Conservation (phyloP, 1,284 basidiomycete genomes). For the Exobasidium cylindrosporum region DNA sequence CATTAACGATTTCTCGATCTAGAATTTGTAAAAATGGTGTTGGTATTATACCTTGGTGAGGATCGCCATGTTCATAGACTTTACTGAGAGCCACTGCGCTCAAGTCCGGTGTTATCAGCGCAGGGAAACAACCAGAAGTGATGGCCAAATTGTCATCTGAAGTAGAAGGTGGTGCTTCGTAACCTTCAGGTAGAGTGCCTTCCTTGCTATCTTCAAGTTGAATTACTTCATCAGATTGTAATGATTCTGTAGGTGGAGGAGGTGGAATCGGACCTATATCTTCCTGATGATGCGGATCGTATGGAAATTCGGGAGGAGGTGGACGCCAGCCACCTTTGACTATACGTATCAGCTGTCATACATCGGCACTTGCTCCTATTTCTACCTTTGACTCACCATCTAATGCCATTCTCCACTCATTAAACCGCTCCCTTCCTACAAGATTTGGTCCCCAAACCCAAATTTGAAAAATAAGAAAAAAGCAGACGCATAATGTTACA, state of each 20-base stretch:
- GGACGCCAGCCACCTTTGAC: no score
- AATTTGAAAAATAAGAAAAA: neutral
- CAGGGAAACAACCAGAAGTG: neutral
- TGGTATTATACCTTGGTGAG: conserved; percentile 18
- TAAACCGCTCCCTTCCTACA: neutral
- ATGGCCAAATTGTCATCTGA: neutral
- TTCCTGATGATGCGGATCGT: no score
- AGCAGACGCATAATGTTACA: neutral
- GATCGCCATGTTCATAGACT: conserved; percentile 15
- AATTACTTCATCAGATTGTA: no score
- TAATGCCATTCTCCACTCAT: neutral
- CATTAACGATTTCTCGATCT: neutral
- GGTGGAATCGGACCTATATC: no score
- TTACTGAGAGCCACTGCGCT: neutral
- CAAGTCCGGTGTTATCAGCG: neutral
- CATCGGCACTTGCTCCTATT: no score
- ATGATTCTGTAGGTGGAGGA: no score
- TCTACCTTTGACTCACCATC: neutral
- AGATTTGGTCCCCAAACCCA: neutral
- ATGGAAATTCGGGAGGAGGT: no score
- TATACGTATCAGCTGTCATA: no score
- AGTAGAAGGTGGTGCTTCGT: neutral
- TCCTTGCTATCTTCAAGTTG: no score
- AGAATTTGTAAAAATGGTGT: conserved; percentile 9
- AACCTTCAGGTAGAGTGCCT: neutral